Evolutionary conservation across 2,329 filamentous ascomycete species (phyloP), one percentile per base, ranked within the genome.

Genomic region (Xylaria hypoxylon): DNA sequence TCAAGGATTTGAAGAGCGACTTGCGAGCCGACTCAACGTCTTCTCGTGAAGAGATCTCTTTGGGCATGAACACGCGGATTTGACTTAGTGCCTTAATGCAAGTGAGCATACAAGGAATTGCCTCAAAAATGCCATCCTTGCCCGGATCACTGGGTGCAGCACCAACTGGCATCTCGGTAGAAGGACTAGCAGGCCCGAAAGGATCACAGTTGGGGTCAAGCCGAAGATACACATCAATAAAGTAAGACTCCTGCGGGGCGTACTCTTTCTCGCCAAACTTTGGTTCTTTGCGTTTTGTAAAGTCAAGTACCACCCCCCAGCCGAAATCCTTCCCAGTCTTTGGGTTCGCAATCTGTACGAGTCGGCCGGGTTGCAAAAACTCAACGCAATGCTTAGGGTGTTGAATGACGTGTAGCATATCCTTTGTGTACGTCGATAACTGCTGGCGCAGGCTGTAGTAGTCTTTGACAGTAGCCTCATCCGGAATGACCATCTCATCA

Each of bases 361-460:
- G 80, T 11, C 96, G 91, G n/a, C 96, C 96, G 13, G 90, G 86
- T 74, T 97, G 92, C 76, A 99, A 83, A 78, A 93, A 99, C 53
- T 91, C 89, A 40, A 95, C 79, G 73, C 92, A 93, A 80, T 98
- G 91, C 70, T 90, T 92, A 0, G 96, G 96, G 74, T 97, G 94
- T 74, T 93, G 96, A 70, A 98, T 96, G 45, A 98, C 94, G 55
- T 90, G 85, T 19, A 93, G 89, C 90, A 98, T 96, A 69, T 99
- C 94, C 72, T 92, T 92, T 17, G 90, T 92, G 77, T 96, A 97
- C 3, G 85, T 86, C 67, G 92, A 90, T 35, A 99, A 85, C 72
- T 96, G 92, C 75, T 96, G 90, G 64, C 95, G 88, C 50, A 98
- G 83, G 57, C 94, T 92, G 79, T 97, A 97, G 80, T 99, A 99